These are phyloP conservation scores for Arbutus unedo DNA, from an alignment of 148 eudicot genomes.

Conservation along the genomic window DNA sequence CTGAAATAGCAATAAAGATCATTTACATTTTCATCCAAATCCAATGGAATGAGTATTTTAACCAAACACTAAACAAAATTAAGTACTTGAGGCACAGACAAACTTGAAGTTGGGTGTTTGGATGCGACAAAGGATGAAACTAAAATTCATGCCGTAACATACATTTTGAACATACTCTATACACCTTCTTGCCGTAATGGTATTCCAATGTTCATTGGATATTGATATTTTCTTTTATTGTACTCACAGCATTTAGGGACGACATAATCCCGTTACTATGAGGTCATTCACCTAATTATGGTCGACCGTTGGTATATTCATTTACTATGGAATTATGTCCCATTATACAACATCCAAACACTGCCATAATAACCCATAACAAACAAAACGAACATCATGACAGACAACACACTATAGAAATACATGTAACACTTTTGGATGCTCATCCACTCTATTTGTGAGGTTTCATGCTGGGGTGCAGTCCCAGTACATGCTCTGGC, in stretches of 20 bases:
- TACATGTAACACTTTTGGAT: not conserved
- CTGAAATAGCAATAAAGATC: not conserved
- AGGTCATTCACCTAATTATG: not conserved
- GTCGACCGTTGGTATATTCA: not conserved
- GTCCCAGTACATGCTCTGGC: slow-evolving; percentile 62
- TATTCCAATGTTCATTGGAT: not conserved
- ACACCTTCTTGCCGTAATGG: not conserved
- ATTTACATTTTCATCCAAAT: not conserved
- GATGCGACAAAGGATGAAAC: too few species aligned
- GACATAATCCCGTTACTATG: too few species aligned
- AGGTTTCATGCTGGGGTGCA: slow-evolving; percentile 41
- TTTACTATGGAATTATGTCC: not conserved
- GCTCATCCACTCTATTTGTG: slow-evolving; percentile 29
- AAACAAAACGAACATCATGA: not conserved
- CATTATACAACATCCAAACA: not conserved
- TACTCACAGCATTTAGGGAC: not conserved
- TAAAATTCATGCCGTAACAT: too few species aligned
- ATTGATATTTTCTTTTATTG: not conserved
- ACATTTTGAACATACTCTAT: too few species aligned
- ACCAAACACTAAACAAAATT: not conserved
- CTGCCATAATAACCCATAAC: not conserved
- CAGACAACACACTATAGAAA: not conserved
- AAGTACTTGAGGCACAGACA: not conserved
- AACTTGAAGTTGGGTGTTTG: too few species aligned
- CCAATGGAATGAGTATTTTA: not conserved